phyloP scores from a whole-genome alignment of 2,329 filamentous ascomycete genomes.

The Diaporthe humulicola region DNA sequence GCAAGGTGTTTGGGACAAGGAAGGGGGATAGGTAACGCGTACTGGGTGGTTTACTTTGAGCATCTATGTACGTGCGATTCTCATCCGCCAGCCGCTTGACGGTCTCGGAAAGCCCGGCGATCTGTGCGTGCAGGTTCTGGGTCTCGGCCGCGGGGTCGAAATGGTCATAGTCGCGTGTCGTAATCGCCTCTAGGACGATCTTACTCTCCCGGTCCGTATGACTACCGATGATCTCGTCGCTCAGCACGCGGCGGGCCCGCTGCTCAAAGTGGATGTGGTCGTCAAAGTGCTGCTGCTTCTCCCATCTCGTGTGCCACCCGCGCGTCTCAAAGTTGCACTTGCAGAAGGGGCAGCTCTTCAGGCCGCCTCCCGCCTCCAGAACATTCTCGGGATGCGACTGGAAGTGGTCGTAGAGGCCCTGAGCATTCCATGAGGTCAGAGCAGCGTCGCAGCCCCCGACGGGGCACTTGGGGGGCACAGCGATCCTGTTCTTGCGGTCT shows the following conservation, averaged over 20 bases:
- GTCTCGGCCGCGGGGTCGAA: neutral
- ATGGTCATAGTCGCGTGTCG: neutral
- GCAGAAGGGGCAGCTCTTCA: conserved; percentile 37
- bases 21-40: neutral
- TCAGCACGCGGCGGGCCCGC: conserved; percentile 14
- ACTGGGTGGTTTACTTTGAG: neutral
- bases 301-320: neutral
- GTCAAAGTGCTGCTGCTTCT: conserved; percentile 35
- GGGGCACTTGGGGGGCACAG: conserved; percentile 11
- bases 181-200: neutral
- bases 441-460: conserved; percentile 17
- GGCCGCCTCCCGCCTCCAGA: neutral
- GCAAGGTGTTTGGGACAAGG: neutral
- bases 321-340: conserved; percentile 26
- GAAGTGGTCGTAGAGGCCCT: conserved; percentile 28
- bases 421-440: conserved; percentile 21
- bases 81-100: neutral
- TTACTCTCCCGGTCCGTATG: neutral
- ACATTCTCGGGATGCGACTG: neutral
- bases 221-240: conserved; percentile 22
- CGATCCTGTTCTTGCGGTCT: conserved; percentile 1
- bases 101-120: neutral
- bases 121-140: neutral
- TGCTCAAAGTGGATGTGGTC: conserved; percentile 36
- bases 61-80: neutral